phyloP scores from a whole-genome alignment of 1,284 basidiomycete genomes.

The Lignosus rhinocerotis region DNA sequence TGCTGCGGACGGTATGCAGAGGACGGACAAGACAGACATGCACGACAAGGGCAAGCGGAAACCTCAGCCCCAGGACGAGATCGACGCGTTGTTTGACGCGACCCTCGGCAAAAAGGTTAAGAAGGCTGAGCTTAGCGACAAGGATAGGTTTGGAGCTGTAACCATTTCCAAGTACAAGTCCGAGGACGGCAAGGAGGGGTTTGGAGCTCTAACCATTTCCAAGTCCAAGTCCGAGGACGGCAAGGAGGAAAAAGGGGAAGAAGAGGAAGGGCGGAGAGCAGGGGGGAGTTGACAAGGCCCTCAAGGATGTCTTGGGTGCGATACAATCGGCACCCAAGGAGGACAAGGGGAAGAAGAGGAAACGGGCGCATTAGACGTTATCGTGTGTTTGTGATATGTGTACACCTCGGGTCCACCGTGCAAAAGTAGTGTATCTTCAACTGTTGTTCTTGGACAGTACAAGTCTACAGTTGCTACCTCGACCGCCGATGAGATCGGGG shows the following conservation, averaged over 20 bases:
- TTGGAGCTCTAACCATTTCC: no score
- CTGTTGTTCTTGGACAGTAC: no score
- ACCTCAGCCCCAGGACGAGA: slow-evolving; percentile 54
- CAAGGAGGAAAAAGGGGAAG: slow-evolving; percentile 22
- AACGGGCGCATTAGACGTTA: slow-evolving; percentile 18
- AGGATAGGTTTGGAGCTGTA: no score
- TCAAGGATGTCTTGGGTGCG: slow-evolving; percentile 44
- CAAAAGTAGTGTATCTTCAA: no score
- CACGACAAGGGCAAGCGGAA: slow-evolving; percentile 26
- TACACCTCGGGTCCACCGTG: neutral
- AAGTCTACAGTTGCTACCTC: neutral
- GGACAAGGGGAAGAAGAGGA: slow-evolving; percentile 31
- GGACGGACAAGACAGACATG: slow-evolving; percentile 18
- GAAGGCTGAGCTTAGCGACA: slow-evolving; percentile 42
- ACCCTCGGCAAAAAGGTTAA: slow-evolving; percentile 58
- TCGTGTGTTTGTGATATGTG: neutral
- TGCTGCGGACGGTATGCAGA: slow-evolving; percentile 14
- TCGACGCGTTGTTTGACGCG: slow-evolving; percentile 67
- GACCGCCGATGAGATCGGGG: neutral
- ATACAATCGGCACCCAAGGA: slow-evolving; percentile 45
- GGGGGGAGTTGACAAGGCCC: slow-evolving; percentile 29
- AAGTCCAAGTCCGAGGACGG: neutral
- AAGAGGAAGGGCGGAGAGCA: slow-evolving; percentile 17
- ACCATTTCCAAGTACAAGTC: neutral
- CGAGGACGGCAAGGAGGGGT: slow-evolving; percentile 12